phyloP scores from a whole-genome alignment of 495 filamentous ascomycete species.

The Lasiosphaeria miniovina region DNA sequence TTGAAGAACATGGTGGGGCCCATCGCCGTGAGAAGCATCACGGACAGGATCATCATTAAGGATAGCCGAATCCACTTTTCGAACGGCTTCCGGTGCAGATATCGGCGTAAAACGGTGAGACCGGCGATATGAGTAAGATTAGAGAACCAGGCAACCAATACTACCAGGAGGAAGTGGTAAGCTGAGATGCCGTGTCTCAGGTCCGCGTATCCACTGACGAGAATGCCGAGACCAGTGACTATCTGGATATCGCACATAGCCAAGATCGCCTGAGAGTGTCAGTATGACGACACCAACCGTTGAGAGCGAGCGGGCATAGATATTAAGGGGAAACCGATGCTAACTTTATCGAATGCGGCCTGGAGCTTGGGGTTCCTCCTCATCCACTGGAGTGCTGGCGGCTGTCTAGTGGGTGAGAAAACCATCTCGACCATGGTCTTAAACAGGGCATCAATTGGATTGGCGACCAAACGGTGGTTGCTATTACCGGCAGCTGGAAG shows the following conservation, averaged over 20 bases:
- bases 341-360: no score
- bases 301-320: not conserved
- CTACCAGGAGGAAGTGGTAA: constrained; percentile 41
- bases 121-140: constrained; percentile 38
- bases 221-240: constrained; percentile 9
- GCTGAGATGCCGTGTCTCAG: constrained; percentile 9
- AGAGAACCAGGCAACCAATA: constrained; percentile 41
- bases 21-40: constrained; percentile 51
- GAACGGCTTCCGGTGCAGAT: constrained; percentile 11
- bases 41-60: constrained; percentile 44
- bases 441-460: constrained; percentile 3
- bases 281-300: not conserved
- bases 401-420: no score
- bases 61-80: constrained; percentile 49
- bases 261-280: not conserved
- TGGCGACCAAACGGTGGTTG: not conserved
- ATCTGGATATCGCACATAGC: constrained; percentile 11
- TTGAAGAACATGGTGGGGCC: constrained; percentile 49
- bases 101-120: constrained; percentile 31
- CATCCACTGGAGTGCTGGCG: no score
- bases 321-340: not conserved
- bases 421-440: not conserved
- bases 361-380: no score
- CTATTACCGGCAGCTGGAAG: not conserved
- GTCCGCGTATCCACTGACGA: constrained; percentile 6